Evolutionary conservation across 257 asterid species (phyloP).

Genomic region (Plantago elongata): DNA sequence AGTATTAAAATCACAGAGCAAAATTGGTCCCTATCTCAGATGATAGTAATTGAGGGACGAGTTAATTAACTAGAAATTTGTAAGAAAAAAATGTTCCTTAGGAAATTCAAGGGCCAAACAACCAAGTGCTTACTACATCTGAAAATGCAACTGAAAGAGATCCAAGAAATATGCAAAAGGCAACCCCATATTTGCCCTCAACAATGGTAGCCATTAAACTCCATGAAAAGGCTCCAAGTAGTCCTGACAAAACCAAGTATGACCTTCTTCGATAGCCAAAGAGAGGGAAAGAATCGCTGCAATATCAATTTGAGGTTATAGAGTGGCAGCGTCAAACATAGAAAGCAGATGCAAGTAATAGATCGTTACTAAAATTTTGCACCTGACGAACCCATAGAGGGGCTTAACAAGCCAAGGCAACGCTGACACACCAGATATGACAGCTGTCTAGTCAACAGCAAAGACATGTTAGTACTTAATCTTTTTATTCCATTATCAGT

Average conservation of each 20-base stretch:
- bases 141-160: slow-evolving; percentile 97
- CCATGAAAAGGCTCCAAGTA: slow-evolving; percentile 95
- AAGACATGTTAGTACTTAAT: slow-evolving; percentile 34
- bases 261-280: slow-evolving; percentile 97
- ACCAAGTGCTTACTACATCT: slow-evolving; percentile 75
- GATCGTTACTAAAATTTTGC: slow-evolving; percentile 21
- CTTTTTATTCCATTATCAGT: neutral
- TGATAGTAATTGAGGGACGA: no score
- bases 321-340: neutral
- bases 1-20: slow-evolving; percentile 10
- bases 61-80: neutral
- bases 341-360: slow-evolving; percentile 16
- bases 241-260: slow-evolving; percentile 90
- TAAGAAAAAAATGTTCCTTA: neutral
- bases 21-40: no score
- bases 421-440: slow-evolving; percentile 80
- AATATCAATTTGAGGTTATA: slow-evolving; percentile 12
- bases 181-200: slow-evolving; percentile 82
- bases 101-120: slow-evolving; percentile 12
- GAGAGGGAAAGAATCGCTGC: slow-evolving; percentile 87
- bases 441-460: slow-evolving; percentile 82
- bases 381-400: slow-evolving; percentile 95
- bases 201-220: slow-evolving; percentile 87
- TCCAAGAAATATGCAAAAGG: slow-evolving; percentile 90
- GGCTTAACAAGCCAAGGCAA: slow-evolving; percentile 98